phyloP scores from a whole-genome alignment of 768 basidiomycete genomes.

The Boletus tomentosulus region DNA sequence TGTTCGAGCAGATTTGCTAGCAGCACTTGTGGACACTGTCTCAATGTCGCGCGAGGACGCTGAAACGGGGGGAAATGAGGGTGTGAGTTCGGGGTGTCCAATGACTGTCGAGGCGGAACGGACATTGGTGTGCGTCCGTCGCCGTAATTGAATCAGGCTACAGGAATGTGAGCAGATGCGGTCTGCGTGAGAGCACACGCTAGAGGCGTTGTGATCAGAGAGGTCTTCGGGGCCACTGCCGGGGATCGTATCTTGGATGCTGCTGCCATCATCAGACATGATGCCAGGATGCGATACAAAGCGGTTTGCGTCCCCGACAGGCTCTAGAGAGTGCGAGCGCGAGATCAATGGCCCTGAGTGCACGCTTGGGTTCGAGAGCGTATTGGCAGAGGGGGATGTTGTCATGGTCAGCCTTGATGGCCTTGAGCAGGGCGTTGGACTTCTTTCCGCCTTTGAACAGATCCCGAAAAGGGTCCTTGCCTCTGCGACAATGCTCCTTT shows the following conservation, averaged over 20 bases:
- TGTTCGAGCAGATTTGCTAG: constrained; percentile 16
- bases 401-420: constrained; percentile 9
- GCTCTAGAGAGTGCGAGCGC: constrained; percentile 19
- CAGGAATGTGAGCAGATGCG: background rate
- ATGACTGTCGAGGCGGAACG: constrained; percentile 5
- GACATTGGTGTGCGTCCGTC: constrained; percentile 1
- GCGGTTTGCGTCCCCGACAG: background rate
- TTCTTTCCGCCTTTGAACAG: constrained; percentile 52
- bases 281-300: background rate
- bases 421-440: constrained; percentile 23
- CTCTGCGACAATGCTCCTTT: constrained; percentile 56
- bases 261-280: constrained; percentile 5
- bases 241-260: background rate
- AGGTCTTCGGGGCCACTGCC: background rate
- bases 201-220: constrained; percentile 5
- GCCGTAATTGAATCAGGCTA: background rate
- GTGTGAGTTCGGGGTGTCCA: background rate
- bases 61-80: constrained; percentile 15
- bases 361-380: constrained; percentile 3
- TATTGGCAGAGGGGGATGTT: constrained; percentile 6
- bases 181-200: constrained; percentile 1
- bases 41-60: constrained; percentile 11
- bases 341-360: constrained; percentile 19
- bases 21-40: constrained; percentile 4
- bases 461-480: constrained; percentile 56